Evolutionary conservation across 163 green algal species (phyloP).

Genomic region (Botryococcus braunii): DNA sequence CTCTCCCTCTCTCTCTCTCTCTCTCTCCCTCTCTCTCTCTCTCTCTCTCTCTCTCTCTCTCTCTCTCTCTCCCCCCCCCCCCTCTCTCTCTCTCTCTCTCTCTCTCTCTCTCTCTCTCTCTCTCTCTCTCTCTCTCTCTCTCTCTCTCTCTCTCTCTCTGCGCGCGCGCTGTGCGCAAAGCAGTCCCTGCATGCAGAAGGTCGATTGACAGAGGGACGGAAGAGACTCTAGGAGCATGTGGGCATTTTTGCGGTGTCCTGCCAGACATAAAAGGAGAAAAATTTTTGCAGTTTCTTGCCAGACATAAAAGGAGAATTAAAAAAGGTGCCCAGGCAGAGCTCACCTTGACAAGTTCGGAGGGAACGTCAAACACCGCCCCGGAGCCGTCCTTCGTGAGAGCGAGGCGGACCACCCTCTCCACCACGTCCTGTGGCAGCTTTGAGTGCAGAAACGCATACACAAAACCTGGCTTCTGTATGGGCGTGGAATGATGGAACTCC

Average conservation of each 20-base stretch:
- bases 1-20: no score
- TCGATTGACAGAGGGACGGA: no score
- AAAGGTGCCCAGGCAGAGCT: slow-evolving; percentile 1
- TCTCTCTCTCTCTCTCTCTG: no score
- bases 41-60: no score
- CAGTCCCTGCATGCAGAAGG: background rate
- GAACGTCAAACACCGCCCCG: slow-evolving; percentile 89
- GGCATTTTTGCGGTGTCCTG: background rate
- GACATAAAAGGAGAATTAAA: background rate
- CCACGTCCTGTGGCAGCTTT: slow-evolving; percentile 50
- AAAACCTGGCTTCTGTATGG: slow-evolving; percentile 29
- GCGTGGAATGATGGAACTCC: slow-evolving; percentile 37
- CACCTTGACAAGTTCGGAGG: slow-evolving; percentile 47
- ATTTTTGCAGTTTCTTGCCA: background rate
- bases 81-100: no score
- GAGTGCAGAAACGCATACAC: slow-evolving; percentile 67
- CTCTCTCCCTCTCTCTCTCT: no score
- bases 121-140: no score
- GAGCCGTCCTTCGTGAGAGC: slow-evolving; percentile 68
- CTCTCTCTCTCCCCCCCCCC: no score
- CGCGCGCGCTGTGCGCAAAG: no score
- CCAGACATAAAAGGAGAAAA: background rate
- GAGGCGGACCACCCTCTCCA: slow-evolving; percentile 74
- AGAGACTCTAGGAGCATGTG: background rate
- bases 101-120: no score